Base-by-base conservation (phyloP, 2,329 filamentous ascomycete genomes). In the Cladorrhinum sp. region DNA sequence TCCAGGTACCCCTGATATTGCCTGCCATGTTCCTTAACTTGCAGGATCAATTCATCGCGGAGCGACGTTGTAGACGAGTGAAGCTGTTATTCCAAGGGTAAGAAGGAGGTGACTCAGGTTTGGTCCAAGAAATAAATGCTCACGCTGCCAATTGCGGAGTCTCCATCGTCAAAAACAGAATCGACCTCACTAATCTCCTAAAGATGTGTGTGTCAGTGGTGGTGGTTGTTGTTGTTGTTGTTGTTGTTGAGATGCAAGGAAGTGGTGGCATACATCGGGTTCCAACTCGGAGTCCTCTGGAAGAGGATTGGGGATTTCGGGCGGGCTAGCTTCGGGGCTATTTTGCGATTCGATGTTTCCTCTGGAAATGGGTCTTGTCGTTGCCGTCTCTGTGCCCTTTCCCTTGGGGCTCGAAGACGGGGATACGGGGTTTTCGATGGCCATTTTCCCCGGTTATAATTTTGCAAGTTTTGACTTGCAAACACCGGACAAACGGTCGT, bases 1-100 rank as follows among this genome's bases (percentile, higher is more conserved):
- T 66, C 62, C 53, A 69, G 69, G 63, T 70, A 63, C 0, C 65
- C 68, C 59, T 68, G 66, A 50, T 70, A 69, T 24, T 59, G 63
- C n/a, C 67, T 62, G n/a, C 67, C 68, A 61, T 70, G 69, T 56
- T 71, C 68, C 39, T 42, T 56, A 18, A 58, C 28, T 28, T 57
- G 53, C 18, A 54, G 23, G 9, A 62, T 62, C 53, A 59, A 49
- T 49, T 59, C 57, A 33, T 62, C 61, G 24, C 61, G 30, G 6
- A 62, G 24, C 3, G 57, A 62, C 2, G 53, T 55, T 18, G 61
- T 59, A 9, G 61, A 62, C 2, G 61, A 62, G 53, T 62, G 52
- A 23, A 62, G 51, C 60, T 62, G 24, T 30, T n/a, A n/a, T 16
- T n/a, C 16, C 2, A 18, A 24, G n/a, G 33, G 16, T n/a, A 28